Percentiles rank a stretch among this genome's conserved stretches.
Evolutionary conservation across 2,329 filamentous ascomycete species (phyloP).

Genomic region (Dothiorella sarmentorum): DNA sequence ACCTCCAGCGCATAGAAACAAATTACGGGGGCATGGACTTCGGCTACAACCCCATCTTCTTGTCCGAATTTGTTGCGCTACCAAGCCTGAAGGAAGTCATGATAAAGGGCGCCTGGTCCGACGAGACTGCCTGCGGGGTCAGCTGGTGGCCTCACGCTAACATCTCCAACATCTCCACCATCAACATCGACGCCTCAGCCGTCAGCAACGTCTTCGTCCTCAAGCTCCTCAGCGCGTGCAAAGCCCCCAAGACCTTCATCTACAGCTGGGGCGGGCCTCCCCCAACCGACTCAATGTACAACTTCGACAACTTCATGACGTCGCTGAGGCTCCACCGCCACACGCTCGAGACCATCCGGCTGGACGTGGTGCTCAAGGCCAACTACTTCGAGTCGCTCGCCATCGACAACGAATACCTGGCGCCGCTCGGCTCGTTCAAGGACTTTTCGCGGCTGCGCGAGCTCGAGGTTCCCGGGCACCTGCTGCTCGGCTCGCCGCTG

Average conservation of each 20-base stretch:
- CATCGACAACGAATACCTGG: constrained; percentile 3
- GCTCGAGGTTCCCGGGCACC: background rate
- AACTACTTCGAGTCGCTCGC: constrained; percentile 2
- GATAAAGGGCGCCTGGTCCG: background rate
- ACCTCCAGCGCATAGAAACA: background rate
- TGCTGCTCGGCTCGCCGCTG: constrained; percentile 6
- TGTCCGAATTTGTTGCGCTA: background rate
- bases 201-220: background rate
- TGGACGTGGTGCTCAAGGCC: constrained; percentile 11
- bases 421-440: constrained; percentile 5
- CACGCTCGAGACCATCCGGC: background rate
- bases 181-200: constrained; percentile 7
- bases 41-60: constrained; percentile 2
- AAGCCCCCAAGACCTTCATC: constrained; percentile 1
- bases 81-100: background rate
- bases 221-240: background rate
- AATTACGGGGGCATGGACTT: background rate
- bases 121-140: background rate
- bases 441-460: background rate
- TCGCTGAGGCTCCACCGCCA: background rate
- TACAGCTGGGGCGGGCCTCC: constrained; percentile 9
- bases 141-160: background rate
- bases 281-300: background rate
- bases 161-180: background rate
- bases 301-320: background rate